These are phyloP conservation scores for Metarhizium guizhouense DNA, from an alignment of 2,329 filamentous ascomycete genomes.

Conservation along the genomic window DNA sequence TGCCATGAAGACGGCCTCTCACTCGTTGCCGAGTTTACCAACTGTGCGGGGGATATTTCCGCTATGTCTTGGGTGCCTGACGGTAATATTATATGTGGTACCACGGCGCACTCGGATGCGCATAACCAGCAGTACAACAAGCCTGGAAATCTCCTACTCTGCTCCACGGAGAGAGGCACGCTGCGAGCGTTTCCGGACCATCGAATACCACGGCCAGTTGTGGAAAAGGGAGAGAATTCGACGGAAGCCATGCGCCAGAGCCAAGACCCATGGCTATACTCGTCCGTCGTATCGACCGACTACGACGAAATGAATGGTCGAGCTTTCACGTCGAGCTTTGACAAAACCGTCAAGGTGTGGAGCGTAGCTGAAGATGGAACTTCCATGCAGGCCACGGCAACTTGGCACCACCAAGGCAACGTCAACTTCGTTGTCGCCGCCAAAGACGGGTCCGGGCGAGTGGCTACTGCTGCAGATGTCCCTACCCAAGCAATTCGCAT, in stretches of 20 bases:
- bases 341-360: conserved; percentile 54
- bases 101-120: conserved; percentile 51
- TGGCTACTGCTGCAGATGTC: conserved; percentile 53
- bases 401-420: conserved; percentile 47
- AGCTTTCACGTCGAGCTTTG: conserved; percentile 53
- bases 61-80: conserved; percentile 49
- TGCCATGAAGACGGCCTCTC: conserved; percentile 42
- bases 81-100: conserved; percentile 50
- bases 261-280: conserved; percentile 55
- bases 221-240: conserved; percentile 46
- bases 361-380: conserved; percentile 26
- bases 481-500: conserved; percentile 45
- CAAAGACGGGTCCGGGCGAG: conserved; percentile 34
- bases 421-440: conserved; percentile 56
- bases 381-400: conserved; percentile 32
- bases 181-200: conserved; percentile 48
- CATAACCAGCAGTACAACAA: conserved; percentile 61
- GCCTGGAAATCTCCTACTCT: conserved; percentile 51
- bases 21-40: conserved; percentile 45
- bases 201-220: conserved; percentile 43
- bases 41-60: conserved; percentile 52
- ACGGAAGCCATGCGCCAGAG: conserved; percentile 46
- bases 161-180: conserved; percentile 34
- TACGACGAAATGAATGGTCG: conserved; percentile 36
- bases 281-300: conserved; percentile 54